Base-by-base conservation (phyloP, 2,329 filamentous ascomycete species). In the Colletotrichum higginsianum region DNA sequence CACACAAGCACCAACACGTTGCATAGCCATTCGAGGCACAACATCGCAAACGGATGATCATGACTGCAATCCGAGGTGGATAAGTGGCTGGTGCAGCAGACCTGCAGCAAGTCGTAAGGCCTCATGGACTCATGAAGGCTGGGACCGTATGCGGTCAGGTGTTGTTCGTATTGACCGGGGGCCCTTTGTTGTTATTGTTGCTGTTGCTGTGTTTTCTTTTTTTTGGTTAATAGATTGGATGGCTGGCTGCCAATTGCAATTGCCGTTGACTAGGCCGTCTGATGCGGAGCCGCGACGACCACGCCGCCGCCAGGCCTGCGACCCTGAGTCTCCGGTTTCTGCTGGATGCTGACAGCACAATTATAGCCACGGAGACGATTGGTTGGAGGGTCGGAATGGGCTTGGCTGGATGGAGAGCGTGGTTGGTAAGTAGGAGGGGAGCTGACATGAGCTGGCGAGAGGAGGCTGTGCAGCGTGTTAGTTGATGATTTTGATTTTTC, bases 381-480 rank as follows among this genome's bases (percentile, higher is more conserved):
- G 58, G 58, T 23, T 47, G 47, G 47, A 23, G 49, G 49, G 49
- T 55, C 21, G 65, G 21, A 53, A 38, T 63, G 57, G 50, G 52
- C 66, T 52, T 68, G 60, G 44, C 60, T 52, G 50, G 26, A 30
- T 50, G 23, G 38, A 46, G 57, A 55, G 57, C 5, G 56, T 61
- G 56, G 50, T 57, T 64, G 66, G 63, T 50, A 40, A 46, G 35
- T 15, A 16, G n/a, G 21, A 44, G 23, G 46, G 13, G 30, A 35
- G 9, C 42, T 46, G 44, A 8, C 56, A 26, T 49, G 46, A 40
- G 15, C n/a, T 35, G 60, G 40, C 30, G 21, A 38, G 50, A 64
- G 30, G 30, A 35, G 66, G 66, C 66, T 68, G 60, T 68, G 60
- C 44, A 26, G 50, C 30, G 35, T 50, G 15, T n/a, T 38, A 16